A percentile compares a stretch with the other conserved stretches of the same genome.
Conservation (phyloP, 257 asterid genomes). For the Solanum acaule region DNA sequence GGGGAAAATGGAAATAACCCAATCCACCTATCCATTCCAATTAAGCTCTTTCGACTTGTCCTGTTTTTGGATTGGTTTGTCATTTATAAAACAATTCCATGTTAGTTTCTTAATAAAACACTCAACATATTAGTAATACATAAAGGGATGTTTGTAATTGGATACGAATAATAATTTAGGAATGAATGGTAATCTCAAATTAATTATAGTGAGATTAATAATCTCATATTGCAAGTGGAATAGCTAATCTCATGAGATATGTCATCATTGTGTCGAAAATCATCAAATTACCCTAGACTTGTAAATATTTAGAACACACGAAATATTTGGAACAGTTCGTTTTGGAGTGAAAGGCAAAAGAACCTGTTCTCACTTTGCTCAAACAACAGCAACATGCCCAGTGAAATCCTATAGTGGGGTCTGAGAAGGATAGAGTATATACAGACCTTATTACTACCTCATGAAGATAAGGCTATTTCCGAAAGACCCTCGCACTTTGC, state of each 20-base stretch:
- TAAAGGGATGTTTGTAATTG: no score
- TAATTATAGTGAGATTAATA: no score
- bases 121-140: no score
- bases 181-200: no score
- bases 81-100: not conserved
- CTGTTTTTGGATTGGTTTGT: not conserved
- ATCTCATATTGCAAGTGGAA: not conserved
- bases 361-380: not conserved
- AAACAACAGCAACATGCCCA: not conserved
- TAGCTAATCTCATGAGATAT: not conserved
- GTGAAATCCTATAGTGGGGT: not conserved
- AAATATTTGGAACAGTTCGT: not conserved
- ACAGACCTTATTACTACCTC: no score
- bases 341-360: not conserved
- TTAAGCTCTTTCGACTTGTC: no score
- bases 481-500: not conserved
- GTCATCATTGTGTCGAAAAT: not conserved
- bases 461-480: no score
- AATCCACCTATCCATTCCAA: no score
- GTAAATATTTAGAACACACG: no score
- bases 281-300: not conserved
- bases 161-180: not conserved
- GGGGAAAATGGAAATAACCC: not conserved
- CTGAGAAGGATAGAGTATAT: no score
- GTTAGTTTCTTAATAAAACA: no score